Percentiles rank a stretch among this genome's conserved stretches.
Evolutionary conservation across 345 rosid species (phyloP).

Genomic region (Trapa bicornis): DNA sequence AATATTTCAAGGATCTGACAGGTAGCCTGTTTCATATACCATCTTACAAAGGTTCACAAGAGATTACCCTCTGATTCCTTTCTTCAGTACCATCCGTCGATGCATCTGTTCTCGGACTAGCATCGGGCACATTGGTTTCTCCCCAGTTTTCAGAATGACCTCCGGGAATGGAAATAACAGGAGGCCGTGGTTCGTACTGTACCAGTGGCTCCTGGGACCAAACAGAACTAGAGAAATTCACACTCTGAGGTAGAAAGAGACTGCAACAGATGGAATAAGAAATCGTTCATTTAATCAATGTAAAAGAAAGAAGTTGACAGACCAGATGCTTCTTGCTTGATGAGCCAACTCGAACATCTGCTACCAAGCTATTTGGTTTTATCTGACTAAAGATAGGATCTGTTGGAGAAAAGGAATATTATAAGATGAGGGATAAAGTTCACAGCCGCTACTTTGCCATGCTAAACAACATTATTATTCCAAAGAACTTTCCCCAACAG

Average conservation of each 20-base stretch:
- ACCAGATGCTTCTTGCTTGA: conserved; percentile 22
- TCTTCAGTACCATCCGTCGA: conserved; percentile 88
- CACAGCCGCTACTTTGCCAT: not conserved
- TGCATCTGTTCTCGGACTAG: conserved; percentile 75
- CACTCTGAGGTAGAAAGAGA: conserved; percentile 11
- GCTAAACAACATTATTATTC: not conserved
- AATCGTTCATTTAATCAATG: conserved; percentile 3
- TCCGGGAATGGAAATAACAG: conserved; percentile 33
- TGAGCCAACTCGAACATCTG: conserved; percentile 31
- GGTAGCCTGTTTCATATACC: not conserved
- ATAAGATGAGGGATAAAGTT: not conserved
- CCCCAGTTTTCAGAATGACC: conserved; percentile 44
- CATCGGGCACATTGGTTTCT: conserved; percentile 60
- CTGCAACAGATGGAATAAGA: conserved; percentile 14
- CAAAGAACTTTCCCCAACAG: too few relatives aligned
- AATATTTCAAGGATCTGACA: conserved; percentile 2
- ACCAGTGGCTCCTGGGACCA: too few relatives aligned
- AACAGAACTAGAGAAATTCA: too few relatives aligned
- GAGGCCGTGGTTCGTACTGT: conserved; percentile 15
- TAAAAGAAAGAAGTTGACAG: conserved; percentile 1
- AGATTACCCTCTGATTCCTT: conserved; percentile 57
- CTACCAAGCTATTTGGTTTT: conserved; percentile 26
- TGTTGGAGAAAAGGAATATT: conserved; percentile 10
- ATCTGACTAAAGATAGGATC: conserved; percentile 46
- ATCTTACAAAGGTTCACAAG: conserved; percentile 6